phyloP scores from a whole-genome alignment of 1,284 basidiomycete genomes.

The Rhodotorula mucilaginosa region DNA sequence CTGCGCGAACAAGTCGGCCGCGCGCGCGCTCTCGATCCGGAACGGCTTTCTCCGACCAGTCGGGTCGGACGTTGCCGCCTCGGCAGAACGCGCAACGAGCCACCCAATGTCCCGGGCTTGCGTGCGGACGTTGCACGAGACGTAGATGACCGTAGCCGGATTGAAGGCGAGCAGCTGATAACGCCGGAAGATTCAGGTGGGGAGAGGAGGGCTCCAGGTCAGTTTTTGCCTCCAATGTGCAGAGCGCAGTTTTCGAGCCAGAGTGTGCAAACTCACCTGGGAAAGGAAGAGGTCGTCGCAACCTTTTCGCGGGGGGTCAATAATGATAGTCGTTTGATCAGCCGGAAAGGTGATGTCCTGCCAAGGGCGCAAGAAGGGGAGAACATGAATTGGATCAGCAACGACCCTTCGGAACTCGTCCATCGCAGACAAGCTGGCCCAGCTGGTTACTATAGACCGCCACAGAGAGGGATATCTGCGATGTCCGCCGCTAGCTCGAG shows the following conservation, averaged over 20 bases:
- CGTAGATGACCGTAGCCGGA: constrained; percentile 74
- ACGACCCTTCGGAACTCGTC: too few species aligned
- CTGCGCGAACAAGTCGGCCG: constrained; percentile 90
- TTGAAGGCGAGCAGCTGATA: constrained; percentile 71
- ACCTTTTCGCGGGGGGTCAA: constrained; percentile 88
- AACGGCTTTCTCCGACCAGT: constrained; percentile 53
- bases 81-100: constrained; percentile 56
- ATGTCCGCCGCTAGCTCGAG: neutral
- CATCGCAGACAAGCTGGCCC: too few species aligned
- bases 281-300: constrained; percentile 75
- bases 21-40: constrained; percentile 71
- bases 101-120: constrained; percentile 79
- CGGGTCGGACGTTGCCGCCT: constrained; percentile 45
- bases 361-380: constrained; percentile 58
- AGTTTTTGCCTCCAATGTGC: too few species aligned
- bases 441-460: too few species aligned
- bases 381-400: constrained; percentile 48
- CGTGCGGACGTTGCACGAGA: constrained; percentile 86
- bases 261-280: neutral
- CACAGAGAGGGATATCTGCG: neutral
- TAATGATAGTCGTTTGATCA: constrained; percentile 66
- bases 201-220: too few species aligned
- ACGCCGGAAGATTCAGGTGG: neutral
- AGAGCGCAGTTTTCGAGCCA: too few species aligned
- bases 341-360: constrained; percentile 61